Percentiles rank a stretch among this genome's conserved stretches.
Evolutionary conservation across 805 yeast genomes (phyloP).

Genomic region (Saccharomycopsis sp.): DNA sequence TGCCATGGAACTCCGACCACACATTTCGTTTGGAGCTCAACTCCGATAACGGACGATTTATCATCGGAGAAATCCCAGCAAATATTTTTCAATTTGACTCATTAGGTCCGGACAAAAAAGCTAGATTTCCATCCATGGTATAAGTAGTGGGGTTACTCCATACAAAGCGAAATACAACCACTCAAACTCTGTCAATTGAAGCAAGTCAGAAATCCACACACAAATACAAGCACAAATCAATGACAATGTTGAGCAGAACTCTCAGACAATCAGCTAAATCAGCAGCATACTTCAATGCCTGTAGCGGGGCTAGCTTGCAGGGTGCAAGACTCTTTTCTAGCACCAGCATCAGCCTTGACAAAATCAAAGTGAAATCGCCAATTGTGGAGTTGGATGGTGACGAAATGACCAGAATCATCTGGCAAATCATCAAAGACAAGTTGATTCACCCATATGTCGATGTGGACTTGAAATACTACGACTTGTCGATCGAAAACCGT

Average conservation of each 20-base stretch:
- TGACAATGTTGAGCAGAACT: slow-evolving; percentile 7
- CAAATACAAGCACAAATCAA: not conserved
- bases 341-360: slow-evolving; percentile 25
- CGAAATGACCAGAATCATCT: slow-evolving; percentile 94
- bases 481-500: slow-evolving; percentile 78
- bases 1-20: no score
- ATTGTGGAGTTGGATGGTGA: slow-evolving; percentile 97
- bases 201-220: not conserved
- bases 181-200: no score
- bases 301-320: not conserved
- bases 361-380: slow-evolving; percentile 78
- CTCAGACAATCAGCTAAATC: slow-evolving; percentile 1
- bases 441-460: slow-evolving; percentile 80
- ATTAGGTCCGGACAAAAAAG: not conserved
- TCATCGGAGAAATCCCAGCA: no score
- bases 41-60: slow-evolving; percentile 3
- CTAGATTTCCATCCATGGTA: not conserved
- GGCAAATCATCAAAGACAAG: slow-evolving; percentile 84
- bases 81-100: not conserved
- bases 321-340: not conserved
- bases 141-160: not conserved
- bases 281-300: not conserved
- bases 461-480: slow-evolving; percentile 86
- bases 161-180: not conserved
- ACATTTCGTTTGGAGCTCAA: no score